phyloP scores from a whole-genome alignment of 208 protist genomes.

The Kentomonas sorsogonicus region DNA sequence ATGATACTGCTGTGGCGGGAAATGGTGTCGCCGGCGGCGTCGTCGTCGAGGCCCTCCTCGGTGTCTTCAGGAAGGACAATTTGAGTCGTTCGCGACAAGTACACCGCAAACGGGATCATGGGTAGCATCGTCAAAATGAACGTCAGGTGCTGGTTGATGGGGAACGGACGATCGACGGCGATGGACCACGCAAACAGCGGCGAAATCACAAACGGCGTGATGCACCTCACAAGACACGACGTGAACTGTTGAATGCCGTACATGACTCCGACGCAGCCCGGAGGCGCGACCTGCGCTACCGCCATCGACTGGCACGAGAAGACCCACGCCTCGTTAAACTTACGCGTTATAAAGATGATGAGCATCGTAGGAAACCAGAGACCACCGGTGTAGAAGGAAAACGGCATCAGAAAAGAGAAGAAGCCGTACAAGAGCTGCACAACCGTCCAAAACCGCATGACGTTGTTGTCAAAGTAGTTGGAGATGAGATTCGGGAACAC shows the following conservation, averaged over 20 bases:
- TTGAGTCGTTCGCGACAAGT: too few relatives aligned
- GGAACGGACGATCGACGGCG: constrained; percentile 23
- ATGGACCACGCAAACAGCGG: constrained; percentile 83
- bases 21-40: constrained; percentile 8
- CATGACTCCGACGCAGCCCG: constrained; percentile 34
- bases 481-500: constrained; percentile 26
- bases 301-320: constrained; percentile 17
- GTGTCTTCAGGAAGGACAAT: neutral
- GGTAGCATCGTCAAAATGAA: constrained; percentile 57
- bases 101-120: too few relatives aligned
- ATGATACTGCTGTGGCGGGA: too few relatives aligned
- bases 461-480: constrained; percentile 17
- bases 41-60: neutral
- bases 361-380: neutral
- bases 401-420: constrained; percentile 15
- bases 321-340: constrained; percentile 9
- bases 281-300: constrained; percentile 26
- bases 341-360: constrained; percentile 10
- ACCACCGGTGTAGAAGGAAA: constrained; percentile 13
- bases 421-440: constrained; percentile 8
- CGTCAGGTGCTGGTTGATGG: constrained; percentile 67
- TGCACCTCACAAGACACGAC: constrained; percentile 34
- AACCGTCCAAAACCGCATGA: constrained; percentile 28
- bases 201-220: constrained; percentile 52
- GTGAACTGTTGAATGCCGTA: constrained; percentile 51